phyloP scores from a whole-genome alignment of 169 alveolate genomes.

The Plasmodium billcollinsi region DNA sequence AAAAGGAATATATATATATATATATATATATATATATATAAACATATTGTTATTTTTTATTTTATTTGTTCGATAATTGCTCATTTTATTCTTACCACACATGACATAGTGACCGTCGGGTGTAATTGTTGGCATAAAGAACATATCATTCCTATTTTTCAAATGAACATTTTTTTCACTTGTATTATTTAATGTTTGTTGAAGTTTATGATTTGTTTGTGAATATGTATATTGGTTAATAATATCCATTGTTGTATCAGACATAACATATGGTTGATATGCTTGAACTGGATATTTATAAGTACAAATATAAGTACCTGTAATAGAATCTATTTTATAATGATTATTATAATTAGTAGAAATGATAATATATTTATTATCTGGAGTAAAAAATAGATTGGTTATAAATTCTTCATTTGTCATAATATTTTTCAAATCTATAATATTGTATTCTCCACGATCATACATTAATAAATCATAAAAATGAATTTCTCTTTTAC shows the following conservation, averaged over 20 bases:
- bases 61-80: background rate
- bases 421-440: slow-evolving; percentile 33
- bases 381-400: slow-evolving; percentile 68
- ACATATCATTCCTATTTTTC: background rate
- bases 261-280: too few species aligned
- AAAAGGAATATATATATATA: background rate
- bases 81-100: slow-evolving; percentile 24
- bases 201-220: too few species aligned
- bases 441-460: slow-evolving; percentile 50
- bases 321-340: slow-evolving; percentile 63
- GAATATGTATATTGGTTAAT: too few species aligned
- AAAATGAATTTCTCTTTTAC: slow-evolving; percentile 62
- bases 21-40: background rate
- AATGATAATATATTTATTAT: slow-evolving; percentile 47
- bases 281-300: slow-evolving; percentile 30
- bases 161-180: background rate
- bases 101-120: slow-evolving; percentile 66
- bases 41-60: background rate
- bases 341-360: slow-evolving; percentile 56
- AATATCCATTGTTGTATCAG: too few species aligned
- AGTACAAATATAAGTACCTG: slow-evolving; percentile 47
- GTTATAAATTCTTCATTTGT: slow-evolving; percentile 28
- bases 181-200: background rate
- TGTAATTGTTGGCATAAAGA: slow-evolving; percentile 64
- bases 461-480: slow-evolving; percentile 66